Base-by-base conservation (phyloP, 495 filamentous ascomycete genomes). In the Neurospora tetraspora region DNA sequence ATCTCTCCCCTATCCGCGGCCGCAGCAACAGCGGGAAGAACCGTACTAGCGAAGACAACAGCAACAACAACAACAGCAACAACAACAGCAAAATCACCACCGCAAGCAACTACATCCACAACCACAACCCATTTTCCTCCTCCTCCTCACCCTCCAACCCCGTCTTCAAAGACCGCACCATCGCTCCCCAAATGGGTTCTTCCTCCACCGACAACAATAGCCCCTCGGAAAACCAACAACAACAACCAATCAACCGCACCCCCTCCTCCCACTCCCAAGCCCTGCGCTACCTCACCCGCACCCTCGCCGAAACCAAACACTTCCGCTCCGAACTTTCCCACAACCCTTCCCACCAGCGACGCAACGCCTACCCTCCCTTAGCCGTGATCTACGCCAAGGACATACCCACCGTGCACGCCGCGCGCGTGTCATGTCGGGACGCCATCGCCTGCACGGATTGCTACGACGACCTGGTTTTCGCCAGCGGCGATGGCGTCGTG, bases 321-420 rank as follows among this genome's bases (percentile, higher is more conserved):
- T 98, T 97, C 86, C 93, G 94, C 72, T 77, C 83, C 53, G 91
- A 93, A 73, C 88, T 96, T 2, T 80, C 84, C 5, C 90, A 90
- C 81, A 81, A 85, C 5, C 83, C 89, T 0, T 47, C 76, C 4
- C 91, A 91, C 75, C 88, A 89, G n/a, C 75, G 78, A 2, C 74
- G 80, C 8, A 95, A 97, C 78, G 74, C 75, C 4, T 98, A 98
- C 76, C 95, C 95, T 10, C 94, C 95, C 0, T 81, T 92, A 12
- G 88, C 93, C 0, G 86, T 98, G n/a, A 86, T 98, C 10, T 98
- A 96, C 85, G 92, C 91, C 42, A 97, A 96, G 79, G 89, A 89
- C 31, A 89, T 91, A 4, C 94, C 95, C 0, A 98, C 95, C 0
- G 92, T 97, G 1, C 92, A 88, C 80, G 93, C 89, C 0, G 93